Conservation (phyloP, 768 basidiomycete genomes). For the Tricholoma flavovirens region DNA sequence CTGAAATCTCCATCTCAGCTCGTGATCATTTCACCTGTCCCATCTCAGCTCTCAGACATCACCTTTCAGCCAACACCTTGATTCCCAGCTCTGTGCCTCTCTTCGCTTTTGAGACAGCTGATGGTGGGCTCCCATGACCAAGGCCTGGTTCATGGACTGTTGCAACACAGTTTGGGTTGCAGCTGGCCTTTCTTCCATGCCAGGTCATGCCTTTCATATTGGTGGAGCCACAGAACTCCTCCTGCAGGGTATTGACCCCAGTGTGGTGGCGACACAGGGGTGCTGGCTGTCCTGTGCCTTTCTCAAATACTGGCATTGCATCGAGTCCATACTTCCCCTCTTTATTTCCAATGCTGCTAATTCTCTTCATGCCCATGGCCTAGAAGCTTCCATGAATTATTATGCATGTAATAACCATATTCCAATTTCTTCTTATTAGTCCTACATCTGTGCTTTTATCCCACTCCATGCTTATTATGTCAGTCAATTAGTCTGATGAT, state of each 20-base stretch:
- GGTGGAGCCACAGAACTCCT: no score
- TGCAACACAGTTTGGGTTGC: slow-evolving; percentile 3
- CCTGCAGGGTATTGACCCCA: neutral
- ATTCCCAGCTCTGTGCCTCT: no score
- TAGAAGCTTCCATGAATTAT: no score
- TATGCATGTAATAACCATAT: neutral
- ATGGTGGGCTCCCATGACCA: slow-evolving; percentile 15
- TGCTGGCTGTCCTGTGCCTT: slow-evolving; percentile 7
- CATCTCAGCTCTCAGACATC: neutral
- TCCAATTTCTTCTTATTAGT: neutral
- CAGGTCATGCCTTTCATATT: slow-evolving; percentile 3
- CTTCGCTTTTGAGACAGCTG: no score
- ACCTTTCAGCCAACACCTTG: neutral
- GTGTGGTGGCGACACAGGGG: neutral
- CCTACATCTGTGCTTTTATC: neutral
- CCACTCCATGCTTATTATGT: neutral
- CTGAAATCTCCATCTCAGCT: slow-evolving; percentile 21
- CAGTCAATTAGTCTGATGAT: neutral
- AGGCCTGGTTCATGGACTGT: neutral
- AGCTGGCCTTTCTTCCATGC: neutral
- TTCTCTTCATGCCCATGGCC: no score
- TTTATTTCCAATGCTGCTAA: no score
- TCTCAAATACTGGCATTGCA: slow-evolving; percentile 3
- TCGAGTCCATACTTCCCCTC: no score
- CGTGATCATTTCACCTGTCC: neutral